phyloP scores from a whole-genome alignment of 176 grass and related monocot species.

The Aegilops umbellulata region DNA sequence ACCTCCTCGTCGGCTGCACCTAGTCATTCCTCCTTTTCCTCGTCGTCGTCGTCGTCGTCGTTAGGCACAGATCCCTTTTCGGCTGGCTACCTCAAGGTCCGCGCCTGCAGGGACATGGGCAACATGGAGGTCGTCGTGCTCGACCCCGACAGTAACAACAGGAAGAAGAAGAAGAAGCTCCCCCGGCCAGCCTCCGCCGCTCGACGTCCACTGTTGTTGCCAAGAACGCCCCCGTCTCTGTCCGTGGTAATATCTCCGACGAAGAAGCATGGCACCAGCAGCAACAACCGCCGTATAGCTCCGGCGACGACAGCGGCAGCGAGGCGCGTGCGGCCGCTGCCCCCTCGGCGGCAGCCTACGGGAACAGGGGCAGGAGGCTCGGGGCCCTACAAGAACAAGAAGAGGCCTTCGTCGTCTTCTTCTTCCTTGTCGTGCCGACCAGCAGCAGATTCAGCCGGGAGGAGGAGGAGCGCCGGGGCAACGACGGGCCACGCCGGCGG shows the following conservation, averaged over 20 bases:
- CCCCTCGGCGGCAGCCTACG: background rate
- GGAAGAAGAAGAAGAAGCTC: too few species aligned
- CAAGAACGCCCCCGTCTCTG: background rate
- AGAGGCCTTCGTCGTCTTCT: background rate
- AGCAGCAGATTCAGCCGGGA: background rate
- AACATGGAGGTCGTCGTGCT: conserved; percentile 1
- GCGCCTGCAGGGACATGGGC: background rate
- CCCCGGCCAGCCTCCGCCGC: too few species aligned
- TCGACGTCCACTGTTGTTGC: too few species aligned
- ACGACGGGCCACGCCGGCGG: background rate
- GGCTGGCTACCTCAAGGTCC: background rate
- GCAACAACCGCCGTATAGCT: background rate
- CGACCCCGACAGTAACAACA: too few species aligned
- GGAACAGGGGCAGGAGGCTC: background rate
- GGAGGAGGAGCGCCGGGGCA: background rate
- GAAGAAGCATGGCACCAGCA: background rate
- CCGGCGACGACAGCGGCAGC: background rate
- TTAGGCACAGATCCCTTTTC: background rate
- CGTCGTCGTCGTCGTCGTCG: background rate
- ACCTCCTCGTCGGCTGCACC: background rate
- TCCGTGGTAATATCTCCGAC: background rate
- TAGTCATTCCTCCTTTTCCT: background rate
- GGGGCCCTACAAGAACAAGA: background rate
- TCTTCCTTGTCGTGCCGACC: background rate
- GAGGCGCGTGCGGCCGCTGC: background rate